Evolutionary conservation across 2,329 filamentous ascomycete genomes (phyloP).

Genomic region (Bisporella sp.): DNA sequence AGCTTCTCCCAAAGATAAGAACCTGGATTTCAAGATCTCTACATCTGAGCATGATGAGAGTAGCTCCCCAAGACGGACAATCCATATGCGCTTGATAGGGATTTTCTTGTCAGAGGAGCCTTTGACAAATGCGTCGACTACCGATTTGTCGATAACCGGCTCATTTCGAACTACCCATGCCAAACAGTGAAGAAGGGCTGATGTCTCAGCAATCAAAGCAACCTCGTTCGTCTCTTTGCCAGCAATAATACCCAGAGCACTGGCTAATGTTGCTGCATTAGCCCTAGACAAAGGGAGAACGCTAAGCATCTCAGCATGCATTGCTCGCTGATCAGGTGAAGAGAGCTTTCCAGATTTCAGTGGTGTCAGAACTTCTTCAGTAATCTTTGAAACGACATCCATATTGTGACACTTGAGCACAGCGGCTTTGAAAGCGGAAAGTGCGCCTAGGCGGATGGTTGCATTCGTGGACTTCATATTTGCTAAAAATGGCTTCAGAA

Average conservation of each 20-base stretch:
- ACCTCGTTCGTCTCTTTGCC: slow-evolving; percentile 84
- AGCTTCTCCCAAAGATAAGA: slow-evolving; percentile 44
- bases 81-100: slow-evolving; percentile 72
- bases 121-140: slow-evolving; percentile 68
- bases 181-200: slow-evolving; percentile 60
- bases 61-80: slow-evolving; percentile 64
- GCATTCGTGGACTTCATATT: slow-evolving; percentile 88
- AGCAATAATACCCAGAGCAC: slow-evolving; percentile 60
- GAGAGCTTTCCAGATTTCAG: slow-evolving; percentile 80
- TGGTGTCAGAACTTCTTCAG: slow-evolving; percentile 71
- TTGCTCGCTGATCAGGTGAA: slow-evolving; percentile 73
- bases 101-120: slow-evolving; percentile 82
- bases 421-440: slow-evolving; percentile 67
- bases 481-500: slow-evolving; percentile 82
- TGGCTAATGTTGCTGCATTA: slow-evolving; percentile 59
- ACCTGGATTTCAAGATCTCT: slow-evolving; percentile 39
- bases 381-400: slow-evolving; percentile 55
- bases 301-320: slow-evolving; percentile 76
- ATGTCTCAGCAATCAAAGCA: slow-evolving; percentile 70
- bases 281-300: slow-evolving; percentile 52
- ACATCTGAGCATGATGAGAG: slow-evolving; percentile 50
- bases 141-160: slow-evolving; percentile 55
- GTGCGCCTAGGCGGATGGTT: slow-evolving; percentile 66
- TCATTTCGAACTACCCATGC: slow-evolving; percentile 54
- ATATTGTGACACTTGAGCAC: slow-evolving; percentile 53